Conservation (phyloP, 331 rosid species). For the Arachis monticola region DNA sequence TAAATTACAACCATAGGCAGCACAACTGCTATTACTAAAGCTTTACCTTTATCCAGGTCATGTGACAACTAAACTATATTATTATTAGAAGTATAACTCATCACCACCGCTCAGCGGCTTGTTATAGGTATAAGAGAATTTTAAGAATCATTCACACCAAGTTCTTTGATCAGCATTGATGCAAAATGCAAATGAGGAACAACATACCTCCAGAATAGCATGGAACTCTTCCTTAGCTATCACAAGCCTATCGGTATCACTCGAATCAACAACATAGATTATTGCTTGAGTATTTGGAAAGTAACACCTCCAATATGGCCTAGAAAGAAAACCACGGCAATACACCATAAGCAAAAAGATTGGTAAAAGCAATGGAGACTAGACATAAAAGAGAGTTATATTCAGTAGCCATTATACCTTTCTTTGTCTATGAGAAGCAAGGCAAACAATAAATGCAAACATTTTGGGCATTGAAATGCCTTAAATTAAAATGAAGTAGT, state of each 20-base stretch:
- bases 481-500: not conserved
- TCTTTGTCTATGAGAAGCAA: not conserved
- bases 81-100: not conserved
- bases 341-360: not conserved
- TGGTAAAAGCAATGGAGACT: constrained; percentile 24
- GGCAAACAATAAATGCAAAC: not conserved
- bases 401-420: not conserved
- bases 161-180: constrained; percentile 8
- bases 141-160: constrained; percentile 21
- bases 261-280: constrained; percentile 94
- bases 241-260: constrained; percentile 92
- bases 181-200: not conserved
- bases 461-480: not conserved
- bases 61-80: not conserved
- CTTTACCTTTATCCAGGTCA: not conserved
- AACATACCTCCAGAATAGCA: constrained; percentile 85
- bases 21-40: constrained; percentile 5
- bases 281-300: constrained; percentile 99
- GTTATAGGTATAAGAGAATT: not conserved
- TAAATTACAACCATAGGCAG: constrained; percentile 27
- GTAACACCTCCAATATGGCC: constrained; percentile 99
- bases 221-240: constrained; percentile 98
- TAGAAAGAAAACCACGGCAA: constrained; percentile 43
- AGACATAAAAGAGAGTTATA: not conserved
- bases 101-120: not conserved